Conservation (phyloP, 2,329 filamentous ascomycete species). For the Dryadomyces quercus-mongolicae region DNA sequence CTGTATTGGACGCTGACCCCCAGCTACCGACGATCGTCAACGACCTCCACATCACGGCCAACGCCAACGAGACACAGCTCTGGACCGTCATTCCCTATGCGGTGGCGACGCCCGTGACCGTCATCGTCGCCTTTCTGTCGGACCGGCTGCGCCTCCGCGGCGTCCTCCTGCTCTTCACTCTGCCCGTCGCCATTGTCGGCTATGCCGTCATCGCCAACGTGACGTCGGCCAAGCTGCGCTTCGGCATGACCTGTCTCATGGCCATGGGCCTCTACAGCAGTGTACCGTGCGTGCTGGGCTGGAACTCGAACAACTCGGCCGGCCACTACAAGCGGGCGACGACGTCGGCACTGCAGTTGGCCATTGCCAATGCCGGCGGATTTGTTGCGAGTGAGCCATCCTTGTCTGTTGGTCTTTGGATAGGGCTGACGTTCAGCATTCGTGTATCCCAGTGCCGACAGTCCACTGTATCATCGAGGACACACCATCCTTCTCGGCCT, state of each 20-base stretch:
- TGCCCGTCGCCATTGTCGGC: slow-evolving; percentile 52
- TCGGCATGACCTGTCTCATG: slow-evolving; percentile 58
- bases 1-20: background rate
- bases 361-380: slow-evolving; percentile 54
- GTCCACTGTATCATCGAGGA: slow-evolving; percentile 45
- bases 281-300: slow-evolving; percentile 49
- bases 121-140: slow-evolving; percentile 43
- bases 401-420: too few species aligned
- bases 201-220: slow-evolving; percentile 52
- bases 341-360: slow-evolving; percentile 51
- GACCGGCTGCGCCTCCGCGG: slow-evolving; percentile 49
- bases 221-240: slow-evolving; percentile 37
- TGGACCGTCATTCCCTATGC: slow-evolving; percentile 55
- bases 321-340: slow-evolving; percentile 61
- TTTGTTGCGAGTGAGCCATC: slow-evolving; percentile 42
- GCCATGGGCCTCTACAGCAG: slow-evolving; percentile 51
- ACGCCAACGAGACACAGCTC: slow-evolving; percentile 45
- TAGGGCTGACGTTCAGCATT: slow-evolving; percentile 13
- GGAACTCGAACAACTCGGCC: slow-evolving; percentile 56
- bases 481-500: slow-evolving; percentile 50
- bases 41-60: slow-evolving; percentile 30
- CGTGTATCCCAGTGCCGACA: slow-evolving; percentile 36
- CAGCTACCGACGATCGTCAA: slow-evolving; percentile 53
- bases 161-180: slow-evolving; percentile 47
- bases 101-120: slow-evolving; percentile 43